These are phyloP conservation scores for Osmanthus fragrans DNA, from an alignment of 257 asterid species.

Conservation along the genomic window DNA sequence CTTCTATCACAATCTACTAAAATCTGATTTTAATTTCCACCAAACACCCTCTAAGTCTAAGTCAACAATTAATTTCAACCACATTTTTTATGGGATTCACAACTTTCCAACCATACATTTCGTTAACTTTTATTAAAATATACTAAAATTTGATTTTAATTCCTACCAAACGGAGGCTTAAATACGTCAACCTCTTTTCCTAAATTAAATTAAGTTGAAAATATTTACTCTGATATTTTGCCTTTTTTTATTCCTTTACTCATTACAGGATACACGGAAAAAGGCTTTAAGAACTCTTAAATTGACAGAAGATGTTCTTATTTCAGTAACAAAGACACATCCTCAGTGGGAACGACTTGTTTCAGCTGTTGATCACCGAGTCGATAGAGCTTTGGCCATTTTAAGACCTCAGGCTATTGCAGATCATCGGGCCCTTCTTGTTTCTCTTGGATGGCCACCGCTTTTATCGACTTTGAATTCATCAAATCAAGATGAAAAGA, in stretches of 20 bases:
- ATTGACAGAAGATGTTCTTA: slow-evolving; percentile 65
- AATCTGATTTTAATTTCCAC: no score
- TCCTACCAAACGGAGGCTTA: no score
- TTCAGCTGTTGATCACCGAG: slow-evolving; percentile 93
- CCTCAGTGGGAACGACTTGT: slow-evolving; percentile 88
- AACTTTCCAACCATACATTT: no score
- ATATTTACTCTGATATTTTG: neutral
- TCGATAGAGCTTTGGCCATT: slow-evolving; percentile 90
- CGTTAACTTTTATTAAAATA: no score
- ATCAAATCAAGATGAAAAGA: slow-evolving; percentile 44
- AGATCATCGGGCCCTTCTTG: slow-evolving; percentile 85
- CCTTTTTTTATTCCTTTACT: slow-evolving; percentile 16
- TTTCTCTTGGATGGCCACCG: slow-evolving; percentile 99
- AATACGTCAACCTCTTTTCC: neutral
- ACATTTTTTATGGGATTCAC: no score
- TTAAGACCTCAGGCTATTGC: slow-evolving; percentile 97
- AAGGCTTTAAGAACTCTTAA: slow-evolving; percentile 63
- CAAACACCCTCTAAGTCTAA: no score
- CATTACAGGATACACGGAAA: slow-evolving; percentile 61
- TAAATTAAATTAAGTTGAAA: neutral
- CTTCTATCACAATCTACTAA: no score
- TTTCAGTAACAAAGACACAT: slow-evolving; percentile 58
- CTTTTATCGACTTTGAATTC: slow-evolving; percentile 64
- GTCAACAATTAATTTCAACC: no score
- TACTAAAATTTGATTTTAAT: no score